phyloP scores from a whole-genome alignment of 1,284 basidiomycete species.

The Tilletia caries region DNA sequence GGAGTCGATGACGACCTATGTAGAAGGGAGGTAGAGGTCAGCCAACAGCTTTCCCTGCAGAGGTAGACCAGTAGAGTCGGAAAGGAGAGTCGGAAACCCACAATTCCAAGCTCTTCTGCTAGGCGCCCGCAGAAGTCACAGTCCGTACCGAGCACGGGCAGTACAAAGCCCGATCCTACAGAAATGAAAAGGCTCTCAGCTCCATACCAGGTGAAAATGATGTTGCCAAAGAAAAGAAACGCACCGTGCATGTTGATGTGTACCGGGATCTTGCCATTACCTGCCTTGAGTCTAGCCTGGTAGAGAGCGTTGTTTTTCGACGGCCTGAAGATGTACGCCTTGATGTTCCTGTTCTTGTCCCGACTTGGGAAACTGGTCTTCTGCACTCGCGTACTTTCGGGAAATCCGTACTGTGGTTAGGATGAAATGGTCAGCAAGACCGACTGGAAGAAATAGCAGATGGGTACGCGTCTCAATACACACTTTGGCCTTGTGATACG shows the following conservation, averaged over 20 bases:
- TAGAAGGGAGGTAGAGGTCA: neutral
- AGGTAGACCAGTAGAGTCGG: too few species aligned
- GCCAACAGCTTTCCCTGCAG: too few species aligned
- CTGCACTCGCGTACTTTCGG: neutral
- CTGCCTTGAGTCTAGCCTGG: neutral
- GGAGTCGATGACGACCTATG: constrained; percentile 30
- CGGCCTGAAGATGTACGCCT: constrained; percentile 31
- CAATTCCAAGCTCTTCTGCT: neutral
- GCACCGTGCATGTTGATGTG: constrained; percentile 30
- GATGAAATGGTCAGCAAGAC: too few species aligned
- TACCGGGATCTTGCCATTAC: constrained; percentile 23
- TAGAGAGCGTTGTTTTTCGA: constrained; percentile 10
- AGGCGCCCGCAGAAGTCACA: constrained; percentile 16
- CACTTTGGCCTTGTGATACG: neutral
- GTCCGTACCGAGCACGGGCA: constrained; percentile 32
- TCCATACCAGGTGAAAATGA: too few species aligned
- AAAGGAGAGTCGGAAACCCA: neutral
- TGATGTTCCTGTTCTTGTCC: constrained; percentile 28
- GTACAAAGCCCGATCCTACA: constrained; percentile 29
- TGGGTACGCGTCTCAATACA: too few species aligned
- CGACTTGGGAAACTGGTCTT: constrained; percentile 16
- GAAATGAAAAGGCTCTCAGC: too few species aligned
- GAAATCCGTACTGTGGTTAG: neutral
- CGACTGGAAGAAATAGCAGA: too few species aligned
- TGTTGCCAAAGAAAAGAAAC: neutral